Evolutionary conservation across 768 basidiomycete genomes (phyloP).

Genomic region (Dacryopinax spathularia): DNA sequence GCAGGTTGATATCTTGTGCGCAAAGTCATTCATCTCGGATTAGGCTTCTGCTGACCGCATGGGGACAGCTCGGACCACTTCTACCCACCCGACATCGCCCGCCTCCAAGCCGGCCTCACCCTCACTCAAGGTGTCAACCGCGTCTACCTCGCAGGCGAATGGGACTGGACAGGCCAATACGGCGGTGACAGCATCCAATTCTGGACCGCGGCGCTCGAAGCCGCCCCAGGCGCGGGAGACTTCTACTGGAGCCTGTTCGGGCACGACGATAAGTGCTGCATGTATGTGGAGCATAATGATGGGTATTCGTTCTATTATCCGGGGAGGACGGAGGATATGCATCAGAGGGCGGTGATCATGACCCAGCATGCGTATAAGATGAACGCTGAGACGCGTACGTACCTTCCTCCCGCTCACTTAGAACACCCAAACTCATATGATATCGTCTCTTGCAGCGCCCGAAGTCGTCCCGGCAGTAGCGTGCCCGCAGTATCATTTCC

Average conservation of each 20-base stretch:
- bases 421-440: background rate
- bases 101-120: constrained; percentile 10
- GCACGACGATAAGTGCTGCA: constrained; percentile 16
- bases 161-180: constrained; percentile 18
- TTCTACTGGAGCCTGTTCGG: constrained; percentile 22
- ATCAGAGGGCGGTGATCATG: background rate
- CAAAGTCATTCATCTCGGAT: background rate
- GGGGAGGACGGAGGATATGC: background rate
- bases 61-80: constrained; percentile 11
- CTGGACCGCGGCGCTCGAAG: constrained; percentile 14
- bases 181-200: constrained; percentile 12
- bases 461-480: background rate
- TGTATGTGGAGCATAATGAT: constrained; percentile 19
- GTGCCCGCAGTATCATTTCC: background rate
- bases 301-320: constrained; percentile 16
- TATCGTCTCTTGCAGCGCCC: background rate
- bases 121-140: constrained; percentile 9
- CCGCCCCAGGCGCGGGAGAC: constrained; percentile 13
- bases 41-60: background rate
- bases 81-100: constrained; percentile 15
- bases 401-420: background rate
- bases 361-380: background rate
- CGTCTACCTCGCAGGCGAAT: constrained; percentile 20
- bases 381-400: background rate
- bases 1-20: constrained; percentile 17